Conservation (phyloP, 2,329 filamentous ascomycete genomes). For the Cordyceps fumosorosea region DNA sequence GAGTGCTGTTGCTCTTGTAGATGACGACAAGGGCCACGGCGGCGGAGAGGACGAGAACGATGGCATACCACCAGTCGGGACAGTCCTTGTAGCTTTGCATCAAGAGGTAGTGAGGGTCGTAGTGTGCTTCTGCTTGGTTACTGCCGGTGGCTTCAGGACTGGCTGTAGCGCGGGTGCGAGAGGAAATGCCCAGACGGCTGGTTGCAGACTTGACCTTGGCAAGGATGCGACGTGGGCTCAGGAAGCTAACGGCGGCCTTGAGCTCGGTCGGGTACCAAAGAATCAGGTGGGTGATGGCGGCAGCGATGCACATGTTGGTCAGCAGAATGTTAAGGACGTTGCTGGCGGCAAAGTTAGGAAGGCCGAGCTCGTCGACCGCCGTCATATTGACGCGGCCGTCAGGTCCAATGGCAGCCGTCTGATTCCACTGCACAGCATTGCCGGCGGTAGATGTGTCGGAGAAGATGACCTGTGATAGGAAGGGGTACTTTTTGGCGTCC, state of each 20-base stretch:
- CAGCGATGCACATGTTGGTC: conserved; percentile 40
- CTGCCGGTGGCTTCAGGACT: background rate
- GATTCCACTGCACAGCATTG: conserved; percentile 33
- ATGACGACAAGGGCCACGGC: conserved; percentile 32
- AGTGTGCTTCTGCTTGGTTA: conserved; percentile 14
- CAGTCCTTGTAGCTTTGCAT: conserved; percentile 33
- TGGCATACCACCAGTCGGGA: conserved; percentile 36
- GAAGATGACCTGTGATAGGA: conserved; percentile 33
- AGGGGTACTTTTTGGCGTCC: conserved; percentile 16
- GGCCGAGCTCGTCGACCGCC: conserved; percentile 27
- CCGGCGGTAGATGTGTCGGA: conserved; percentile 28
- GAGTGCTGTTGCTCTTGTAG: conserved; percentile 23
- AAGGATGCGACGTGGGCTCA: background rate
- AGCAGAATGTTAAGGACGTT: conserved; percentile 35
- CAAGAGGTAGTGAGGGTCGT: conserved; percentile 38
- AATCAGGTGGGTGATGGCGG: conserved; percentile 29
- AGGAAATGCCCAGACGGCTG: background rate
- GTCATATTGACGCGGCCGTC: conserved; percentile 21
- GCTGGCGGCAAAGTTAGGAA: conserved; percentile 36
- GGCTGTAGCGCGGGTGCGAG: background rate
- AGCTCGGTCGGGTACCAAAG: conserved; percentile 21
- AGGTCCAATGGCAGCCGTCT: conserved; percentile 33
- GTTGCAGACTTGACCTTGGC: background rate
- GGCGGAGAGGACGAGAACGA: conserved; percentile 27
- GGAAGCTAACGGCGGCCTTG: conserved; percentile 17